phyloP scores from a whole-genome alignment of 441 rosid species.

The Populus hybrid region DNA sequence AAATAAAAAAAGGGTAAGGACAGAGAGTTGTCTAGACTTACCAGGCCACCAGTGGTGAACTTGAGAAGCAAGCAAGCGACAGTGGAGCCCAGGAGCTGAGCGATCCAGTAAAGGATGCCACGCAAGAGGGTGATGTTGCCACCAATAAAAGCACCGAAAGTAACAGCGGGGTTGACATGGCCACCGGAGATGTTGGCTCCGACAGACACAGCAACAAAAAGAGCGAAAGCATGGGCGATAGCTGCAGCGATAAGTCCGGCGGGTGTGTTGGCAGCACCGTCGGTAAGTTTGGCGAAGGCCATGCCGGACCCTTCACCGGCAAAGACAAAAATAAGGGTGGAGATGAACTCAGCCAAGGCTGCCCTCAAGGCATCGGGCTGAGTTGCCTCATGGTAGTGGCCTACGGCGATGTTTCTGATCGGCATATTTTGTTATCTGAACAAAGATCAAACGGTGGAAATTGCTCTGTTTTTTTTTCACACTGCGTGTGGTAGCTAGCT shows the following conservation, averaged over 20 bases:
- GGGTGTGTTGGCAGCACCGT: constrained; percentile 66
- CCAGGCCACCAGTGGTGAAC: constrained; percentile 70
- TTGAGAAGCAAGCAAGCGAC: constrained; percentile 77
- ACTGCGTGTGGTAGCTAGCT: not conserved
- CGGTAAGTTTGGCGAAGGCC: constrained; percentile 80
- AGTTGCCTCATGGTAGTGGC: constrained; percentile 58
- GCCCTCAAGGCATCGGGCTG: constrained; percentile 68
- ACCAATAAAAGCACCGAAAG: constrained; percentile 84
- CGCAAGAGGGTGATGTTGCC: constrained; percentile 87
- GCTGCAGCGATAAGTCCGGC: constrained; percentile 74
- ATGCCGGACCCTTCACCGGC: constrained; percentile 90
- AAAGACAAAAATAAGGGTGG: constrained; percentile 75
- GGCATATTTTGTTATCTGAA: constrained; percentile 50
- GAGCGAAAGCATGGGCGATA: constrained; percentile 69
- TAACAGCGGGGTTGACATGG: constrained; percentile 88
- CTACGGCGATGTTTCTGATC: constrained; percentile 75
- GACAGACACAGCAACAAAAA: constrained; percentile 77
- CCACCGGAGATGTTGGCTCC: constrained; percentile 90
- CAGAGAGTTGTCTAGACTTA: constrained; percentile 9
- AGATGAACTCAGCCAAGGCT: constrained; percentile 83
- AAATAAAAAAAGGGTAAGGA: not conserved
- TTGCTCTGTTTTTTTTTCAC: not conserved
- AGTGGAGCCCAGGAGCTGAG: constrained; percentile 77
- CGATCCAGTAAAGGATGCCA: constrained; percentile 81
- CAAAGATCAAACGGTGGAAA: constrained; percentile 7